Conservation (phyloP, 345 rosid genomes). For the Aethionema arabicum region DNA sequence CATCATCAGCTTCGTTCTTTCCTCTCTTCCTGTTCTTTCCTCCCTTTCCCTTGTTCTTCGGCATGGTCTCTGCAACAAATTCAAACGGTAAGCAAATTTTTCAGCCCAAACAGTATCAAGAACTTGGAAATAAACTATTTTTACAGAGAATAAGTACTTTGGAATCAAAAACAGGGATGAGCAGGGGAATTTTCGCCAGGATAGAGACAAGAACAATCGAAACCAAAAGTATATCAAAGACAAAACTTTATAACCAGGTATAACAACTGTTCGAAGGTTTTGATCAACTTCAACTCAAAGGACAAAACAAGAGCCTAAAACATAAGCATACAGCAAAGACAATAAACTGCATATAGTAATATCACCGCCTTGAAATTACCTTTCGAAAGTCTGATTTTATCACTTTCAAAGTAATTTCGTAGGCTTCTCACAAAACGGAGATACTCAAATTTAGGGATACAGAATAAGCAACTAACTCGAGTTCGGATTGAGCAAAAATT, state of each 20-base stretch:
- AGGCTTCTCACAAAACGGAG: not conserved
- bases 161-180: not conserved
- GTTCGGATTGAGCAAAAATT: not conserved
- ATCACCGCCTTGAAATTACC: not conserved
- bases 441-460: not conserved
- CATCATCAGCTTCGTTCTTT: conserved; percentile 76
- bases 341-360: not conserved
- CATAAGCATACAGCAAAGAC: no score
- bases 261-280: no score
- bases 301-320: no score
- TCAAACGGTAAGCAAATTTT: not conserved
- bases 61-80: conserved; percentile 43
- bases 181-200: no score
- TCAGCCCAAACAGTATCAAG: not conserved
- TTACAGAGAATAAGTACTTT: not conserved
- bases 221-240: no score
- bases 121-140: not conserved
- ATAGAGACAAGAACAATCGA: no score
- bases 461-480: not conserved
- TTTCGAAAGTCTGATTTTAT: not conserved
- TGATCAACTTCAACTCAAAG: no score
- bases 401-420: not conserved
- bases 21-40: conserved; percentile 89
- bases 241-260: no score
- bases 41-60: conserved; percentile 54